Evolutionary conservation across 805 yeast genomes (phyloP), one percentile per base, ranked within the genome.

Genomic region (Starmerella lactis-condensi): DNA sequence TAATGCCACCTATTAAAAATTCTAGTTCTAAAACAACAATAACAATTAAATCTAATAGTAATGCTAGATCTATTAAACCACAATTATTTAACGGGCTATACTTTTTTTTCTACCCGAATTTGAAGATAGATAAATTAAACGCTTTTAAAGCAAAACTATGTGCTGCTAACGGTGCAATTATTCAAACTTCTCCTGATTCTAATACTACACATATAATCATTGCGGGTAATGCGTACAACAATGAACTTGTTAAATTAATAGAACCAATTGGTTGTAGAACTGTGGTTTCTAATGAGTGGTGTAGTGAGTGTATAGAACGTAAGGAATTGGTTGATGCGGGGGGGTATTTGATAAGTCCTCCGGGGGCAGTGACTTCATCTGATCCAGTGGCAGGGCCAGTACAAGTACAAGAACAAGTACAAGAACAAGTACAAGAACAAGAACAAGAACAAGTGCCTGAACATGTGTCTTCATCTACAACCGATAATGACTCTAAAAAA

Each of bases 381-480:
- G n/a, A n/a, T n/a, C n/a, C n/a, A n/a, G n/a, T n/a, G n/a, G n/a
- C n/a, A n/a, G n/a, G n/a, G n/a, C 53, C 51, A 2, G 48, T 69
- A 4, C 43, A 33, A 1, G 52, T 57, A 1, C 53, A 51, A 1
- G 37, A 44, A 2, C 59, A 66, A 25, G 68, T 70, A 2, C n/a
- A n/a, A n/a, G n/a, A n/a, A n/a, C n/a, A n/a, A n/a, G n/a, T n/a
- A n/a, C n/a, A n/a, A n/a, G n/a, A 46, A 28, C 24, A 38, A 17
- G 13, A 40, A 32, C 27, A 38, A 30, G 39, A 44, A 28, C 40
- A 54, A 9, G 37, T 37, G 23, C 23, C 28, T 8, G 47, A 47
- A 9, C 36, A 45, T 11, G n/a, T 21, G 11, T 21, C 23, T 21
- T 21, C 11, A 11, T 21, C n/a, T 11, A 21, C 23, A 21, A 21